Percentiles rank a stretch among this genome's conserved stretches.
phyloP scores from a whole-genome alignment of 306 rosid genomes.

The Fagus sylvatica region DNA sequence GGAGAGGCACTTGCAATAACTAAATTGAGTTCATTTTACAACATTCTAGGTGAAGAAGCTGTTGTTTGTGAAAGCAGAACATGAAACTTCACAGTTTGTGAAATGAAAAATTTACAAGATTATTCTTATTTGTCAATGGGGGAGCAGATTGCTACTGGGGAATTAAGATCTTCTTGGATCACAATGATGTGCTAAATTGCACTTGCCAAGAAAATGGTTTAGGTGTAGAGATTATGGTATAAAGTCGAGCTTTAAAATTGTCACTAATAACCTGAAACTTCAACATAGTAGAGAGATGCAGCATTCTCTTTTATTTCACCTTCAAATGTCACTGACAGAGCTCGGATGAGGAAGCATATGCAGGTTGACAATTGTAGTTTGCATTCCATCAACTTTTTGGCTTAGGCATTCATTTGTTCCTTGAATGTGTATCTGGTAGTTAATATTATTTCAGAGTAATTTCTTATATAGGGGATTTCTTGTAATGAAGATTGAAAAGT shows the following conservation, averaged over 20 bases:
- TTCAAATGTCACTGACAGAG: neutral
- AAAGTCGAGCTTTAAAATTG: neutral
- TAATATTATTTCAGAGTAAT: neutral
- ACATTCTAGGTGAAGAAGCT: conserved; percentile 40
- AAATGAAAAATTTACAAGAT: neutral
- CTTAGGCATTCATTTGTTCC: neutral
- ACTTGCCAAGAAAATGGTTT: conserved; percentile 23
- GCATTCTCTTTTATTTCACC: neutral
- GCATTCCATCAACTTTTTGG: neutral
- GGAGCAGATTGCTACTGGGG: neutral
- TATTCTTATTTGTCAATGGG: conserved; percentile 3
- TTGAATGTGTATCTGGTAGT: neutral
- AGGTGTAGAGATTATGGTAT: neutral
- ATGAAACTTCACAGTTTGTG: conserved; percentile 27
- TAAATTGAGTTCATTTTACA: conserved; percentile 67
- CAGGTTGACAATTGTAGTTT: neutral
- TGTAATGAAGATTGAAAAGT: neutral
- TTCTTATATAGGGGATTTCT: neutral
- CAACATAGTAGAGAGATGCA: neutral
- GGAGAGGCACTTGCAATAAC: conserved; percentile 83
- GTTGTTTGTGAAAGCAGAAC: conserved; percentile 51
- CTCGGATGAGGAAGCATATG: neutral
- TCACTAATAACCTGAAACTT: conserved; percentile 12
- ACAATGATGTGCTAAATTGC: conserved; percentile 14
- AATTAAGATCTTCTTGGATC: conserved; percentile 15